Base-by-base conservation (phyloP, 805 yeast genomes). In the Clavispora vitiphila region DNA sequence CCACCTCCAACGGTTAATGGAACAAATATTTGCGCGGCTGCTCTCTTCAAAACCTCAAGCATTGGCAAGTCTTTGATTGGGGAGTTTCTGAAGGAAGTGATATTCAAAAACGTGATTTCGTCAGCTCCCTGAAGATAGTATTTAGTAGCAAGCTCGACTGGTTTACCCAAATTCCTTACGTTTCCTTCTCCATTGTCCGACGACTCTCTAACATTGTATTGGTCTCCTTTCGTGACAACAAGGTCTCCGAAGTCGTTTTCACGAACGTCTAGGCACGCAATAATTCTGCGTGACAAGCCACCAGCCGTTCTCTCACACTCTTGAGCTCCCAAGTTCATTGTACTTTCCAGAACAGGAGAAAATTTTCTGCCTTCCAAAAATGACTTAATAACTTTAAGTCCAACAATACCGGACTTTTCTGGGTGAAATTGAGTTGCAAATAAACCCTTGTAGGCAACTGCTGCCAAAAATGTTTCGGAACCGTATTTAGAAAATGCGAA, bases 1-100 rank as follows among this genome's bases (percentile, higher is more conserved):
- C 99, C 99, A 43, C 99, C 99, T 34, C 99, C 99, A 32, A 93
- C 96, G 0, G 99, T 93, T 48, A 93, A 71, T 8, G 99, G 99
- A 11, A 93, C 99, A 66, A 93, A 93, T 38, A 91, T 86, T 1
- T 95, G 83, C 61, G 84, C 83, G 10, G 96, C 95, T 0, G 97
- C 86, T 45, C 70, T 67, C 47, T 76, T 79, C 50, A 93, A 71
- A 3, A 93, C 96, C 53, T 89, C 90, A 41, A 93, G 70, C 99
- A 93, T 93, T 21, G 99, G 99, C 38, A 91, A 81, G 59, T 93
- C 99, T 46, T 74, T 79, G 36, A 91, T 63, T 2, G 99, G 99
- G 24, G 95, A 88, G 64, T 90, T 87, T 62, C 98, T 77, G 68
- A 93, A 93, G 4, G 97, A 89, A 0, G 99, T 95, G 54, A 93